Base-by-base conservation (phyloP, 2,329 filamentous ascomycete species). In the Metarhizium rileyi region DNA sequence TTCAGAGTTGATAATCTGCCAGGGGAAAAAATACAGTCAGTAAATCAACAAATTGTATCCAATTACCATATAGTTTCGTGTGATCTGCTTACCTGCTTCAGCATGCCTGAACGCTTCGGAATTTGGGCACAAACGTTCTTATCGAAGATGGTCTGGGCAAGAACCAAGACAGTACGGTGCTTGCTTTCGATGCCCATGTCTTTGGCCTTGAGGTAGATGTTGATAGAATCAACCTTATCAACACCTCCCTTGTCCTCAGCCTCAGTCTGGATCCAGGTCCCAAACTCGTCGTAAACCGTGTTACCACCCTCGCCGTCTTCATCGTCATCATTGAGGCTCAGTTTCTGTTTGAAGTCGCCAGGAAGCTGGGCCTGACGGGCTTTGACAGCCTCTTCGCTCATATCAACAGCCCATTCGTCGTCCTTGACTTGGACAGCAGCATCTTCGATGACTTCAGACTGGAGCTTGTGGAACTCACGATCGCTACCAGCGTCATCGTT, bases 141-240 rank as follows among this genome's bases (percentile, higher is more conserved):
- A 66, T 95, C 84, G 67, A 98, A 98, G 59, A 98, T 77, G 57
- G 88, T 91, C 76, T 95, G 90, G 45, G 90, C 88, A 42, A 98
- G 83, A 52, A 98, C 90, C 50, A 90, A 80, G 50, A 95, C 78
- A 45, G 90, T 95, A 71, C 87, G 90, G 76, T 96, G 87, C 81
- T 97, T 98, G 71, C 71, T 70, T 72, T 96, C 91, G 56, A 98
- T 93, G 60, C 90, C 90, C 50, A 97, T 77, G 61, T 97, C 93
- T 74, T 95, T 93, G 56, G 91, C 91, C 78, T 98, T 97, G 71
- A 94, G 74, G 70, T 95, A 97, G 66, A 98, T 88, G 36, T 90
- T 85, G 57, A 97, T 78, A 62, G 94, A 90, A 63, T 89, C 84
- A 56, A 98, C 79, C 52, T 90, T 83, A 70, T 82, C 77, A 60